phyloP scores from a whole-genome alignment of 2,329 filamentous ascomycete genomes.

The Microsporum audouinii region DNA sequence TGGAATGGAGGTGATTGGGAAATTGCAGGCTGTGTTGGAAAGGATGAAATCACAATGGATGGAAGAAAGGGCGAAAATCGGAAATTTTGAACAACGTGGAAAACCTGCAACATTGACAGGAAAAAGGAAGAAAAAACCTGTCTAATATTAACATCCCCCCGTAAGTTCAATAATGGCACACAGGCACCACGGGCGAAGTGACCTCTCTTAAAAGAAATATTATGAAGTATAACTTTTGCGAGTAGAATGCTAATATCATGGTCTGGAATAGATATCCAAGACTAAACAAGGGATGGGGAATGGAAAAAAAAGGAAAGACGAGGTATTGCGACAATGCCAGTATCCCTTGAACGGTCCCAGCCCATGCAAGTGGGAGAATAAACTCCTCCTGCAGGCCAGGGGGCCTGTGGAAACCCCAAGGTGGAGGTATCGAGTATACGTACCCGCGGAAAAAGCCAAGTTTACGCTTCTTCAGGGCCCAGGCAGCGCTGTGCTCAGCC shows the following conservation, averaged over 20 bases:
- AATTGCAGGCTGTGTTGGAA: background rate
- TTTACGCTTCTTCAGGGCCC: background rate
- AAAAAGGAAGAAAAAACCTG: background rate
- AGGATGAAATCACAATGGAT: background rate
- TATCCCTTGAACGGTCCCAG: background rate
- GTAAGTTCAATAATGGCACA: background rate
- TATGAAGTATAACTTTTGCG: background rate
- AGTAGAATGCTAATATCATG: background rate
- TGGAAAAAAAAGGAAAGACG: background rate
- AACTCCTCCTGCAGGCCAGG: background rate
- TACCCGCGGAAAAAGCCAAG: background rate
- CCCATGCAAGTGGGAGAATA: background rate
- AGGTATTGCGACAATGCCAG: background rate
- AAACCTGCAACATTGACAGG: background rate
- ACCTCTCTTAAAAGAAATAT: background rate
- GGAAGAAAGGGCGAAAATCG: background rate
- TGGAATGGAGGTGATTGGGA: background rate
- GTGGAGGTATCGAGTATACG: background rate
- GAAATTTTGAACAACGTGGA: constrained; percentile 2
- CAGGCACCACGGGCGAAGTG: background rate
- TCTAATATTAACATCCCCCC: background rate
- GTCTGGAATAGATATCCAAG: background rate
- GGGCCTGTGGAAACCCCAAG: background rate
- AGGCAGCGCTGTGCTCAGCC: background rate
- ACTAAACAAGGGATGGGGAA: background rate